phyloP scores from a whole-genome alignment of 2,329 filamentous ascomycete genomes.

The Clarireedia paspali region DNA sequence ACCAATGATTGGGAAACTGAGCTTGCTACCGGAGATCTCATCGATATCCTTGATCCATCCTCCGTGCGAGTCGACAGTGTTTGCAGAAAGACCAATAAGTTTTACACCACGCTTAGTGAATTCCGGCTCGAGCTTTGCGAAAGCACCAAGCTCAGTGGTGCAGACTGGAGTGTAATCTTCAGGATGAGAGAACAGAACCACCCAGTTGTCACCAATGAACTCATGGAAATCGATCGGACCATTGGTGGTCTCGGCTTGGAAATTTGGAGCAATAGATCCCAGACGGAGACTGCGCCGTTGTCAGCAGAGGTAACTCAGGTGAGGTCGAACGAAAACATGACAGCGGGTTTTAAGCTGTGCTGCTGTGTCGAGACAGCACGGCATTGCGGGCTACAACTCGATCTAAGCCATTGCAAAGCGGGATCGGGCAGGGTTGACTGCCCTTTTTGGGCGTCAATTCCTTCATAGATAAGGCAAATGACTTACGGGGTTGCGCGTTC shows the following conservation, averaged over 20 bases:
- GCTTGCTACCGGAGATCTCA: slow-evolving; percentile 63
- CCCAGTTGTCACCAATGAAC: slow-evolving; percentile 73
- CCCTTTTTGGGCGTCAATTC: too few species aligned
- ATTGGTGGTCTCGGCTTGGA: slow-evolving; percentile 71
- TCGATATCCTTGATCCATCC: slow-evolving; percentile 87
- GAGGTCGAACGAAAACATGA: background rate
- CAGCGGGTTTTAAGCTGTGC: background rate
- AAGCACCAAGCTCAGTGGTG: slow-evolving; percentile 90
- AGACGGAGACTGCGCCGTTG: slow-evolving; percentile 48
- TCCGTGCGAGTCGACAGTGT: slow-evolving; percentile 75
- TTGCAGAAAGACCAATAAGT: slow-evolving; percentile 85
- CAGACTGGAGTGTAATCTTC: slow-evolving; percentile 92
- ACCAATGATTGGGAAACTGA: slow-evolving; percentile 73
- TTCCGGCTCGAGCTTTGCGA: slow-evolving; percentile 81
- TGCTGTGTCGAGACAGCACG: background rate
- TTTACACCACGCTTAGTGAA: slow-evolving; percentile 83
- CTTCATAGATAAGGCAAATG: background rate
- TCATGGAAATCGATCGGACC: slow-evolving; percentile 77
- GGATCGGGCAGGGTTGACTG: too few species aligned
- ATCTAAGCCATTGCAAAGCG: too few species aligned
- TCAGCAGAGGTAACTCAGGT: background rate
- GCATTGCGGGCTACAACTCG: background rate
- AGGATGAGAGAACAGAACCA: slow-evolving; percentile 77
- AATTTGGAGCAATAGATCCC: slow-evolving; percentile 67
- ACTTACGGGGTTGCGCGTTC: slow-evolving; percentile 17